Base-by-base conservation (phyloP, 176 grass and related monocot species). In the Triticum timopheevii region DNA sequence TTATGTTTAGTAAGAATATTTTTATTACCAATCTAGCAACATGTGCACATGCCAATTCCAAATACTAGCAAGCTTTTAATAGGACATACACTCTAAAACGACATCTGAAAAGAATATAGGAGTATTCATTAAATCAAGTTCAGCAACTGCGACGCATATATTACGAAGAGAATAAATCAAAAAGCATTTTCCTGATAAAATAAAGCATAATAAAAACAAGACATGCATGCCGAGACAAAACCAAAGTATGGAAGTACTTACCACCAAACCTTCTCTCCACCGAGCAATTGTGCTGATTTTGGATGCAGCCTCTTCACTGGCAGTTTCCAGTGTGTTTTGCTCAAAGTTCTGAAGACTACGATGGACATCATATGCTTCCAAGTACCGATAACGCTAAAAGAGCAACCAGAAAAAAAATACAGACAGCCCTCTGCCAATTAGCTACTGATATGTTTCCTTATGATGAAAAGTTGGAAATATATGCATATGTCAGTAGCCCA, bases 331-430 rank as follows among this genome's bases (percentile, higher is more conserved):
- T 82, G 33, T 65, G 24, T 49, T 91, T 82, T 91, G 84, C 82
- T 98, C 97, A 78, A 94, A 78, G 78, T 42, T 93, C 68, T 82
- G 88, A 88, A 98, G 85, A 78, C 40, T 69, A 72, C 45, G 85
- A 90, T 98, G 85, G 83, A 93, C 94, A 82, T 88, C 82, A 87
- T 93, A 96, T 88, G 94, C 97, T 85, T 98, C 97, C 73, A 71
- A 81, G 83, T 93, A 98, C 69, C 90, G 85, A 89, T 85, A 91
- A 52, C 92, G 87, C 97, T 98, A 70, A 66, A 10, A 89, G 38
- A 90, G 86, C 77, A 90, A 15, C 58, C 17, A 83, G 79, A 78
- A 49, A 81, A 81, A 13, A 13, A 87, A 66, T 54, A 42, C 13
- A 68, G 38, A 65, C 76, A 79, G 11, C 30, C 36, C 10, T 75